Evolutionary conservation across 2,329 filamentous ascomycete species (phyloP).

Genomic region (Aurifilum marmelostoma): DNA sequence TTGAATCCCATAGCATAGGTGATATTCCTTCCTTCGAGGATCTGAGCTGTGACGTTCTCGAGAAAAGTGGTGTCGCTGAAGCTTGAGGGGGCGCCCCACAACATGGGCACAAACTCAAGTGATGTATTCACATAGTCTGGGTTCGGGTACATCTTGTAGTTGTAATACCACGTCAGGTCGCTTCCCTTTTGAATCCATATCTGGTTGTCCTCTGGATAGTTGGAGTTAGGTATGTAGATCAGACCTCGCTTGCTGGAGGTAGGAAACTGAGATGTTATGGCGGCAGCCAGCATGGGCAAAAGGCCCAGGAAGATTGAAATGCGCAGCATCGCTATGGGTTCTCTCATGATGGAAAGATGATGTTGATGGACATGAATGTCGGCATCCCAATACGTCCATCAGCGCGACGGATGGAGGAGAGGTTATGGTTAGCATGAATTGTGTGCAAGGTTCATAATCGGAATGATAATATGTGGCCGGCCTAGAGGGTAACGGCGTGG

Average conservation of each 20-base stretch:
- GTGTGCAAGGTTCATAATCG: background rate
- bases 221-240: slow-evolving; percentile 15
- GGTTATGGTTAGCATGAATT: background rate
- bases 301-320: slow-evolving; percentile 1
- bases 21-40: slow-evolving; percentile 9
- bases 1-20: slow-evolving; percentile 22
- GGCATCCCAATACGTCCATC: background rate
- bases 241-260: slow-evolving; percentile 19
- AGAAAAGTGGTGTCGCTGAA: slow-evolving; percentile 20
- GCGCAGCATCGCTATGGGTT: background rate
- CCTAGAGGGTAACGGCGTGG: background rate
- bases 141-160: slow-evolving; percentile 19
- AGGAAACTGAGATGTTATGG: slow-evolving; percentile 15
- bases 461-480: background rate
- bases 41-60: slow-evolving; percentile 16
- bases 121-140: slow-evolving; percentile 16
- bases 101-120: slow-evolving; percentile 18
- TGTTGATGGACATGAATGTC: background rate
- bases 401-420: background rate
- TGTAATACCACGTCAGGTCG: slow-evolving; percentile 21
- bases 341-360: background rate
- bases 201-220: slow-evolving; percentile 13
- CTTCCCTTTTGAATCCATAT: slow-evolving; percentile 10
- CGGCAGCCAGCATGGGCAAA: slow-evolving; percentile 1
- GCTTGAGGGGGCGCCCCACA: slow-evolving; percentile 21